Evolutionary conservation across 2,329 filamentous ascomycete genomes (phyloP).

Genomic region (Trichoderma sp.): DNA sequence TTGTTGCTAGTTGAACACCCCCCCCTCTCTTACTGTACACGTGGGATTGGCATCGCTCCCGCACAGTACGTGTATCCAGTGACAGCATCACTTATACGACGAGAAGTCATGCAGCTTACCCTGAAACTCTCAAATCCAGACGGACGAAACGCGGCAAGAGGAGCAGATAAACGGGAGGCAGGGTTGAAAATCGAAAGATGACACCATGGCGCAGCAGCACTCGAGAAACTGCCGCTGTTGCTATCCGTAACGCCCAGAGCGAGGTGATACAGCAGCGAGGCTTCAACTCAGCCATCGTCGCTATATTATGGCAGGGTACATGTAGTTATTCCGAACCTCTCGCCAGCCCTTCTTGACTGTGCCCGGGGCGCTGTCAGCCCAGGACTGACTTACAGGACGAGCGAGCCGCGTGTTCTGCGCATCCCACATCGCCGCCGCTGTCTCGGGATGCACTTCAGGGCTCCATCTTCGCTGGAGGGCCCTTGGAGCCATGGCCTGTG

Average conservation of each 20-base stretch:
- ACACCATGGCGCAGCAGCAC: constrained; percentile 14
- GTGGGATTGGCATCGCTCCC: neutral
- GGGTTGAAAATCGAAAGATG: neutral
- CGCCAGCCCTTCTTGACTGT: neutral
- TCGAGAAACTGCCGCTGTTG: neutral
- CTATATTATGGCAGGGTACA: neutral
- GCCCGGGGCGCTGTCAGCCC: neutral
- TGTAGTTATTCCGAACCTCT: neutral
- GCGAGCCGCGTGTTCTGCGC: too few species aligned
- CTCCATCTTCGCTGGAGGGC: neutral
- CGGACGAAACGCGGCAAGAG: neutral
- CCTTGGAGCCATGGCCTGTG: neutral
- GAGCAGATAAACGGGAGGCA: neutral
- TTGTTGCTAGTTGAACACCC: neutral
- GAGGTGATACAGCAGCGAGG: neutral
- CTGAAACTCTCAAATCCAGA: neutral
- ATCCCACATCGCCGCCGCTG: neutral
- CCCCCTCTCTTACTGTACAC: neutral
- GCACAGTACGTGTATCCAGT: neutral
- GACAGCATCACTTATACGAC: neutral
- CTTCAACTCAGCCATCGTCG: neutral
- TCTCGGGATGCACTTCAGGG: constrained; percentile 17
- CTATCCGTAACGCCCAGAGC: neutral
- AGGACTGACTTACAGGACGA: neutral
- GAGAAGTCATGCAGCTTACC: neutral